Evolutionary conservation across 495 filamentous ascomycete species (phyloP).

Genomic region (Lasiosphaeria miniovina): DNA sequence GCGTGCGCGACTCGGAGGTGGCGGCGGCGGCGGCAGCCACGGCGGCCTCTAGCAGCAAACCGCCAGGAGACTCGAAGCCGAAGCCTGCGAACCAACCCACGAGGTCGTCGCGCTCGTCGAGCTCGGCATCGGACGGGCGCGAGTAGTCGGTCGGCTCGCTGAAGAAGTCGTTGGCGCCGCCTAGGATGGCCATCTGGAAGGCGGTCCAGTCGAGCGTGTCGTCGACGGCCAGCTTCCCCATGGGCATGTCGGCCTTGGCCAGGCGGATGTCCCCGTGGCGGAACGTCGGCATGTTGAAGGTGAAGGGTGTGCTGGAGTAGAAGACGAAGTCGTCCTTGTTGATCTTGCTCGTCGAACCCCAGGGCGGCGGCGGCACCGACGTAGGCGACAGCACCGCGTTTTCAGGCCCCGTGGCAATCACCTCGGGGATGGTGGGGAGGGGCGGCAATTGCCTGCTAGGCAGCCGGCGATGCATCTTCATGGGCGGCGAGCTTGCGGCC

Average conservation of each 20-base stretch:
- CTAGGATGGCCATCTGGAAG: slow-evolving; percentile 55
- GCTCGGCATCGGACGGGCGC: slow-evolving; percentile 33
- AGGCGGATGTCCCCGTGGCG: slow-evolving; percentile 50
- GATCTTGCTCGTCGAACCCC: slow-evolving; percentile 11
- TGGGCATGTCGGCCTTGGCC: slow-evolving; percentile 34
- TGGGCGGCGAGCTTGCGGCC: slow-evolving; percentile 20
- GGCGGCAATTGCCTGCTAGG: slow-evolving; percentile 24
- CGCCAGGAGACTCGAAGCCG: slow-evolving; percentile 34
- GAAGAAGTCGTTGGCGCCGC: slow-evolving; percentile 45
- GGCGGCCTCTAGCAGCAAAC: neutral
- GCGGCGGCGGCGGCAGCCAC: neutral
- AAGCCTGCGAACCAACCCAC: slow-evolving; percentile 43
- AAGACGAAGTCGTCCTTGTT: slow-evolving; percentile 36
- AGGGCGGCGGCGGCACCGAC: slow-evolving; percentile 16
- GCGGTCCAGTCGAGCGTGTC: slow-evolving; percentile 54
- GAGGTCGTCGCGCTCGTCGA: slow-evolving; percentile 41
- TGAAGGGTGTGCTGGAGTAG: slow-evolving; percentile 42
- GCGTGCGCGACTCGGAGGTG: slow-evolving; percentile 6
- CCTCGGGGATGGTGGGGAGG: slow-evolving; percentile 48
- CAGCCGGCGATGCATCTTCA: slow-evolving; percentile 16
- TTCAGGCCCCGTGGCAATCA: slow-evolving; percentile 23
- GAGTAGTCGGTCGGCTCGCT: slow-evolving; percentile 41
- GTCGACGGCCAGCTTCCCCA: slow-evolving; percentile 37
- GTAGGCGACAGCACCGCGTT: slow-evolving; percentile 16
- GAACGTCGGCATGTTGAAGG: slow-evolving; percentile 39